A percentile compares a stretch with the other conserved stretches of the same genome.
These are phyloP conservation scores for Russula lepida DNA, from an alignment of 768 basidiomycete genomes.

Conservation along the genomic window DNA sequence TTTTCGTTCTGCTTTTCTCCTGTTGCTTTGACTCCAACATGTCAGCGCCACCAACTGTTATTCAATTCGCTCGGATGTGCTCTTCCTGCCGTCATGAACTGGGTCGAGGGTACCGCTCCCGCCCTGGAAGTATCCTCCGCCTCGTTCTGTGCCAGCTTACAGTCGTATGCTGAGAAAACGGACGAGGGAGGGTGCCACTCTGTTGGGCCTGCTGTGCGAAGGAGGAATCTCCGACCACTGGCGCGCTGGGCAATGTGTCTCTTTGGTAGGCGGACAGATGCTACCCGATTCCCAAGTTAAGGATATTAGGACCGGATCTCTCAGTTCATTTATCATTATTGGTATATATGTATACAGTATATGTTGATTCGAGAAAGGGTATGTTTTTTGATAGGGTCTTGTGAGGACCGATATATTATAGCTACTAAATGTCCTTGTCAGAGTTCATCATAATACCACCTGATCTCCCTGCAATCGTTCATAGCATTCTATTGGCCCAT, in stretches of 20 bases:
- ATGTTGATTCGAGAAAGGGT: neutral
- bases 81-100: conserved; percentile 2
- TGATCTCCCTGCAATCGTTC: neutral
- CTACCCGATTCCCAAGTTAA: neutral
- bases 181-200: neutral
- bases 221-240: conserved; percentile 1
- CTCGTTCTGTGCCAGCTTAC: neutral
- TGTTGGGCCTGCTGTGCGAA: neutral
- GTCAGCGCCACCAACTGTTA: conserved; percentile 9
- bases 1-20: conserved; percentile 15
- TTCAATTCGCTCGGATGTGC: neutral
- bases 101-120: neutral
- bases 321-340: conserved; percentile 1
- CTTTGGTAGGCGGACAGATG: neutral
- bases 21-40: conserved; percentile 3
- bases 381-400: too few relatives aligned
- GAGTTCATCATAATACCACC: neutral
- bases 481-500: too few relatives aligned
- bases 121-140: neutral
- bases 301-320: neutral
- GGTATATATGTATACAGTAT: neutral
- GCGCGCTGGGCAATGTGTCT: conserved; percentile 7
- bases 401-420: neutral
- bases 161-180: neutral
- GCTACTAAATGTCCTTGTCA: neutral